phyloP scores from a whole-genome alignment of 768 basidiomycete species.

The Sporobolomyces pararoseus region DNA sequence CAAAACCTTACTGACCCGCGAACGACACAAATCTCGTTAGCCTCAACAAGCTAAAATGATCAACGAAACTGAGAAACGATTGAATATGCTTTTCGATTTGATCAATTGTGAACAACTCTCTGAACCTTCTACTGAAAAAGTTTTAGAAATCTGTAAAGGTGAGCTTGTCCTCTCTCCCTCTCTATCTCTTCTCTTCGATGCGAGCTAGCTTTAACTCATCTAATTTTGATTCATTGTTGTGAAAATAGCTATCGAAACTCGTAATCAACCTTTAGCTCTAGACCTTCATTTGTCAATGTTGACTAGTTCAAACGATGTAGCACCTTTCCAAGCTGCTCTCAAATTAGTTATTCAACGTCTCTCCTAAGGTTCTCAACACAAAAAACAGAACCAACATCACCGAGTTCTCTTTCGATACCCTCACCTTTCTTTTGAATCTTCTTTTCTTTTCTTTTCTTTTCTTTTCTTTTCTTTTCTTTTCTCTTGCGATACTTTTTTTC shows the following conservation, averaged over 20 bases:
- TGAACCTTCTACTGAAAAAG: slow-evolving; percentile 63
- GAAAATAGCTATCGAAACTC: slow-evolving; percentile 64
- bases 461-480: too few relatives aligned
- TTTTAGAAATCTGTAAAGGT: slow-evolving; percentile 72
- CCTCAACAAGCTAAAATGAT: slow-evolving; percentile 76
- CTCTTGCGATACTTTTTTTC: too few relatives aligned
- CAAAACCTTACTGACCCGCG: too few relatives aligned
- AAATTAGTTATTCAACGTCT: slow-evolving; percentile 72
- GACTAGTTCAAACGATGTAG: slow-evolving; percentile 67
- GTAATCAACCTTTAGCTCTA: slow-evolving; percentile 71
- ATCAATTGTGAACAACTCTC: slow-evolving; percentile 84
- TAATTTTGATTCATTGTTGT: too few relatives aligned
- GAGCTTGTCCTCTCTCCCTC: slow-evolving; percentile 37
- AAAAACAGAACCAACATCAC: too few relatives aligned
- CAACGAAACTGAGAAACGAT: slow-evolving; percentile 79
- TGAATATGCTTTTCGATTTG: slow-evolving; percentile 83
- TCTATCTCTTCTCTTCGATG: slow-evolving; percentile 47
- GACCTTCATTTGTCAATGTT: slow-evolving; percentile 81
- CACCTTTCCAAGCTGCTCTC: slow-evolving; percentile 79
- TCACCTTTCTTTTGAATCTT: too few relatives aligned
- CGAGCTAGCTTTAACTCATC: too few relatives aligned
- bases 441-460: too few relatives aligned
- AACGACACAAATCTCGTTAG: slow-evolving; percentile 50
- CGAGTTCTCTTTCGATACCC: too few relatives aligned
- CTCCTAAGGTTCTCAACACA: too few relatives aligned